Evolutionary conservation across 176 grass and related monocot species (phyloP), one percentile per base, ranked within the genome.

Genomic region (Musa itinerans): DNA sequence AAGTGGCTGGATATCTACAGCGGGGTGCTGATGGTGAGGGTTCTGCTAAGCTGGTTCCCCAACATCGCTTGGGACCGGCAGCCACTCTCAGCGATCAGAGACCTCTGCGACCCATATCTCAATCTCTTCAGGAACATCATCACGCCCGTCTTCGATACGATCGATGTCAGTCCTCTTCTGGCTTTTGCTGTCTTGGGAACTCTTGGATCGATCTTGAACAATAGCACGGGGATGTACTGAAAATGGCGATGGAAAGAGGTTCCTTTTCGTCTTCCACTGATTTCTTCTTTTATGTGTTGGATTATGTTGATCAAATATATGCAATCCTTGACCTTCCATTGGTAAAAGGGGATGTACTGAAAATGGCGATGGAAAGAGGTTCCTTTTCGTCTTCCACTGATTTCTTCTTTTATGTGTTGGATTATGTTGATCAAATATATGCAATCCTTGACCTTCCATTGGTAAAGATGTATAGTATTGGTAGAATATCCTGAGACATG

Each of bases 31-130:
- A 87, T 98, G 59, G 88, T 98, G 10, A 88, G 90, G 23, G 94
- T 98, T 17, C 82, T 98, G 10, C 73, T 97, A 74, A 93, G 89
- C 50, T 98, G 94, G 94, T 98, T 98, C 81, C 94, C 90, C 72
- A 93, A 98, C 85, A 82, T 98, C 68, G 87, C 90, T 26, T 98
- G 94, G 94, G 94, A 98, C n/a, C 90, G 89, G 22, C 94, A 93
- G 72, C 90, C 90, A 13, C 89, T 98, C 68, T 98, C 94, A 1
- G 90, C 90, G 9, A 75, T 98, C 62, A 83, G 90, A 10, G 90
- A 93, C 78, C 86, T 98, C 21, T 90, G 90, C 77, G 94, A 98
- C 61, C 94, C 90, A 10, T 98, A 89, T 57, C 90, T 98, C 49
- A 89, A 89, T 8, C 87, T 98, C 74, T 98, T 92, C 68, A 84